Conservation (phyloP, 805 yeast species). For the Kregervanrija fluxuum region DNA sequence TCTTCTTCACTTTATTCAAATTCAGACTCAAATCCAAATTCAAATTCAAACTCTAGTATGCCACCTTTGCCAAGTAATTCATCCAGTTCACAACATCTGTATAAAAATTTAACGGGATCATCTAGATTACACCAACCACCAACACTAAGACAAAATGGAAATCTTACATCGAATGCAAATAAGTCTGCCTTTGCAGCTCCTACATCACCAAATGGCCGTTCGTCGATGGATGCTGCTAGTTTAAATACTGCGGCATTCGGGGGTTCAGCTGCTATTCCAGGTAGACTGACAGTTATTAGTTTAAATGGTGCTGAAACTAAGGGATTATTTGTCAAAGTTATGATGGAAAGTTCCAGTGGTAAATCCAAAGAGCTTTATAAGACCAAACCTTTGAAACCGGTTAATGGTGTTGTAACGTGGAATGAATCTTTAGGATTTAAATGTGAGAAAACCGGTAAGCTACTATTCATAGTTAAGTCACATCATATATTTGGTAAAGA, state of each 20-base stretch:
- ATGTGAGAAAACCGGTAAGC: constrained; percentile 51
- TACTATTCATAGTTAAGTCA: constrained; percentile 55
- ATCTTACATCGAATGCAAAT: no score
- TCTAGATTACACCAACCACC: no score
- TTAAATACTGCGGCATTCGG: constrained; percentile 21
- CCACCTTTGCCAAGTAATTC: no score
- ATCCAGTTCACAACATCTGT: no score
- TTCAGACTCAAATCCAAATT: no score
- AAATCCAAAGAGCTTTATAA: constrained; percentile 54
- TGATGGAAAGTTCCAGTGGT: constrained; percentile 28
- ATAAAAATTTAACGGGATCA: no score
- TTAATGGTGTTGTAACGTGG: constrained; percentile 41
- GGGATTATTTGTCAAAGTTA: constrained; percentile 45
- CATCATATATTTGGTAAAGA: constrained; percentile 72
- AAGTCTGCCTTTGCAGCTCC: constrained; percentile 1
- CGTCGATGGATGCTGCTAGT: constrained; percentile 21
- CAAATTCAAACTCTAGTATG: no score
- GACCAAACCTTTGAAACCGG: constrained; percentile 51
- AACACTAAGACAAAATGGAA: no score
- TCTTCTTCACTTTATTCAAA: constrained; percentile 5
- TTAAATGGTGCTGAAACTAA: constrained; percentile 16
- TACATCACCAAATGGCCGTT: constrained; percentile 10
- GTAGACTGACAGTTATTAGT: constrained; percentile 45
- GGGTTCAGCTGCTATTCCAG: constrained; percentile 35
- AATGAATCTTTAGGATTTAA: constrained; percentile 63